Evolutionary conservation across 2,329 filamentous ascomycete genomes (phyloP).

Genomic region (Sphaceloma murrayae): DNA sequence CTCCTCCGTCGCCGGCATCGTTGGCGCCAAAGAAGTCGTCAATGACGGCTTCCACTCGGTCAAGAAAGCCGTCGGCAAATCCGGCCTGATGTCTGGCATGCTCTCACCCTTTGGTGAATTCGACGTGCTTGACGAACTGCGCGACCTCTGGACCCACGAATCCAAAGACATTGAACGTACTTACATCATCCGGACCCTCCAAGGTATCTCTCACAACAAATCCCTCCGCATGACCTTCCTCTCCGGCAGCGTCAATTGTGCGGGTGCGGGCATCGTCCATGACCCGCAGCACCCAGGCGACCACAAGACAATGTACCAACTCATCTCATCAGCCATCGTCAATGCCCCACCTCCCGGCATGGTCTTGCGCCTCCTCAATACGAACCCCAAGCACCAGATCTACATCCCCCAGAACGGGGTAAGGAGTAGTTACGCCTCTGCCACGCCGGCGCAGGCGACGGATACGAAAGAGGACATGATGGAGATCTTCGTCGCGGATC

Average conservation of each 20-base stretch:
- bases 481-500: conserved; percentile 96
- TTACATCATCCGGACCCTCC: conserved; percentile 89
- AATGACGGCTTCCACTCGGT: conserved; percentile 87
- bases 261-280: conserved; percentile 86
- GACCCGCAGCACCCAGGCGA: conserved; percentile 84
- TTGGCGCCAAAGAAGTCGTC: conserved; percentile 88
- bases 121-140: conserved; percentile 84
- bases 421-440: conserved; percentile 45
- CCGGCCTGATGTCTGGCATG: conserved; percentile 88
- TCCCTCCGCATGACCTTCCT: conserved; percentile 94
- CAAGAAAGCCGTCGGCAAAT: conserved; percentile 94
- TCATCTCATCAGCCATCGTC: conserved; percentile 87
- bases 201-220: conserved; percentile 91
- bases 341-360: conserved; percentile 78
- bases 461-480: conserved; percentile 99
- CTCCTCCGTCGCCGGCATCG: conserved; percentile 86
- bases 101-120: conserved; percentile 94
- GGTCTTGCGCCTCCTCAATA: conserved; percentile 89
- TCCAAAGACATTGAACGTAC: conserved; percentile 95
- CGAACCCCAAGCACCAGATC: conserved; percentile 63
- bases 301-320: conserved; percentile 99
- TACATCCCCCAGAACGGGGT: conserved; percentile 88
- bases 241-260: conserved; percentile 82
- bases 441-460: conserved; percentile 32
- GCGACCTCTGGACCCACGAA: conserved; percentile 97